Base-by-base conservation (phyloP, 1,284 basidiomycete genomes). In the Puccinia novopanici region DNA sequence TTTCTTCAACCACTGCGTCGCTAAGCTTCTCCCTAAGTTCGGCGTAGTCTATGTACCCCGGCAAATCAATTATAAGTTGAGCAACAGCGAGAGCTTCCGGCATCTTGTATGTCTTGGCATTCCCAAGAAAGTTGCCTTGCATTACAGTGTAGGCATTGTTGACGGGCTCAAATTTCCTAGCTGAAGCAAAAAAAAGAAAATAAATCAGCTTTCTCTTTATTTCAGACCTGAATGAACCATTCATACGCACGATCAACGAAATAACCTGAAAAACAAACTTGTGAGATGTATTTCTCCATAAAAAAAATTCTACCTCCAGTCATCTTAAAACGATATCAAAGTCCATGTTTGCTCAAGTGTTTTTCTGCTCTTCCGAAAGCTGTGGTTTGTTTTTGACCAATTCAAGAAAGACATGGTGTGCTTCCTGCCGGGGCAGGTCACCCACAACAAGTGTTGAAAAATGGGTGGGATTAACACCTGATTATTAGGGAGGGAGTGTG, bases 391-490 rank as follows among this genome's bases (percentile, higher is more conserved):
- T 65, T 65, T 65, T 15, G 19, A 65, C 34, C 34, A 42, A 1
- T 2, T 65, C 45, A 17, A 70, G 42, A 22, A 52, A 50, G 15
- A 27, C 50, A 3, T 70, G 2, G n/a, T 70, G 45, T 10, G 48
- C 48, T 45, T 70, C 45, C 42, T 70, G 2, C 17, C 42, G 48
- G 67, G 67, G 30, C 42, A 70, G 45, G 67, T 70, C 42, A 17
- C 67, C 67, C 24, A 70, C 45, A 9, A 70, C 42, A 6, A 50
- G 45, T 22, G 27, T 70, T 9, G 9, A 1, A 42, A 50, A 50
- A 34, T 50, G 67, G 13, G 45, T 30, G 3, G 27, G 45, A 19
- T 70, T 30, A 45, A 70, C 19, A 50, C 48, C 67, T 70, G n/a
- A 70, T 10, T 50, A 22, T 50, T 70, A 4, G 13, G 8, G 30